phyloP scores from a whole-genome alignment of 805 yeast genomes.

The Wickerhamia fluorescens region DNA sequence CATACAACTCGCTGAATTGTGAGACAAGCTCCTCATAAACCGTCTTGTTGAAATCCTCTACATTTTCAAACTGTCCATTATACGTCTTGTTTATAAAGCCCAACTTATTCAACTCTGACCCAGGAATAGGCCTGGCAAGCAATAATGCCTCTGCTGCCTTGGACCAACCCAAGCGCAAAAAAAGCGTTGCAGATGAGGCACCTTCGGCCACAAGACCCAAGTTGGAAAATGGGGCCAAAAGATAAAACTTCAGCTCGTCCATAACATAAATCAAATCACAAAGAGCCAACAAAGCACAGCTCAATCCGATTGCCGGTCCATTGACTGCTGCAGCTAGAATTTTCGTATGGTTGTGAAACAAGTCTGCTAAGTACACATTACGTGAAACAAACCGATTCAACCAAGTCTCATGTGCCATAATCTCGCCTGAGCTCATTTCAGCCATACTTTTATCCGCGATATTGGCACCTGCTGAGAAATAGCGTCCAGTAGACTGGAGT shows the following conservation, averaged over 20 bases:
- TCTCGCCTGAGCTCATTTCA: conserved; percentile 16
- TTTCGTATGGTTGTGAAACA: conserved; percentile 65
- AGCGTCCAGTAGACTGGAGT: conserved; percentile 63
- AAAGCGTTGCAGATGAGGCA: conserved; percentile 60
- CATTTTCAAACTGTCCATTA: conserved; percentile 24
- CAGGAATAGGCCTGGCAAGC: conserved; percentile 57
- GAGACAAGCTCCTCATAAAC: conserved; percentile 28
- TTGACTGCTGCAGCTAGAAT: conserved; percentile 67
- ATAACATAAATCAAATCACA: conserved; percentile 71
- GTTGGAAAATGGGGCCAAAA: conserved; percentile 73
- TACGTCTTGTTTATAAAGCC: conserved; percentile 62
- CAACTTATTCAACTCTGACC: conserved; percentile 45
- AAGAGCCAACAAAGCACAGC: conserved; percentile 65
- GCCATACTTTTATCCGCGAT: conserved; percentile 35
- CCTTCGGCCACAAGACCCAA: conserved; percentile 84
- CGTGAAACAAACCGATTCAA: conserved; percentile 56
- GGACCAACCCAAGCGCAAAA: conserved; percentile 65
- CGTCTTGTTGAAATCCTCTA: conserved; percentile 38
- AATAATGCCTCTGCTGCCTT: conserved; percentile 67
- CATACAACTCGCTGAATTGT: conserved; percentile 38
- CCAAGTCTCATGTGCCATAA: conserved; percentile 38
- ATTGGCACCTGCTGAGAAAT: conserved; percentile 83
- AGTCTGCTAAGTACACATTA: conserved; percentile 61
- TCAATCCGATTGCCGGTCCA: conserved; percentile 82
- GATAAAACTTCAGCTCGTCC: conserved; percentile 46